Conservation (phyloP, 139 green algal species). For the Chlamydomonas incerta region DNA sequence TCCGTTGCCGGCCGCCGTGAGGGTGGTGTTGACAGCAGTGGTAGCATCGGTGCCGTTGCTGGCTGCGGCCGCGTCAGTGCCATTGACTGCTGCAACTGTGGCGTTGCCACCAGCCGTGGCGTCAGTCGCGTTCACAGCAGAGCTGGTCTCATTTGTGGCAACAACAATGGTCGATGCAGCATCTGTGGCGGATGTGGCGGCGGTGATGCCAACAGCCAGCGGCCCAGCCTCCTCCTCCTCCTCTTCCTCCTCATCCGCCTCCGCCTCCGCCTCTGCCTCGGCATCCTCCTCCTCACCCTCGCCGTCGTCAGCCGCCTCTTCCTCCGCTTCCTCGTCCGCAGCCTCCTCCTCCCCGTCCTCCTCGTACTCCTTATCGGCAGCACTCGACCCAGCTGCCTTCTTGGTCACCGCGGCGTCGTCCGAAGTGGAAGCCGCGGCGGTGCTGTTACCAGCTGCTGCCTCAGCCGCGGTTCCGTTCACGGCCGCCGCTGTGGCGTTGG, state of each 20-base stretch:
- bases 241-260: not conserved
- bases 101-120: not conserved
- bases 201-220: too few species aligned
- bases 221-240: not conserved
- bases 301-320: not conserved
- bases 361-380: not conserved
- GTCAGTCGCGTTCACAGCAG: not conserved
- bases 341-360: not conserved
- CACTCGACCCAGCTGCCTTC: not conserved
- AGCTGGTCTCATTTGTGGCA: too few species aligned
- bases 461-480: too few species aligned
- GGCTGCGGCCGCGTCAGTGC: not conserved
- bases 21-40: not conserved
- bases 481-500: not conserved
- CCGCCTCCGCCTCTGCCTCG: not conserved
- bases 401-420: not conserved
- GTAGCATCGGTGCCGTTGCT: not conserved
- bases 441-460: not conserved
- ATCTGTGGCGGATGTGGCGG: too few species aligned
- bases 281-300: not conserved
- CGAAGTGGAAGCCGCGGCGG: not conserved
- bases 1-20: not conserved
- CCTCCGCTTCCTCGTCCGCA: too few species aligned
- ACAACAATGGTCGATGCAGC: too few species aligned
- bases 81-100: not conserved